Conservation (phyloP, 768 basidiomycete species). For the Tremella mesenterica region DNA sequence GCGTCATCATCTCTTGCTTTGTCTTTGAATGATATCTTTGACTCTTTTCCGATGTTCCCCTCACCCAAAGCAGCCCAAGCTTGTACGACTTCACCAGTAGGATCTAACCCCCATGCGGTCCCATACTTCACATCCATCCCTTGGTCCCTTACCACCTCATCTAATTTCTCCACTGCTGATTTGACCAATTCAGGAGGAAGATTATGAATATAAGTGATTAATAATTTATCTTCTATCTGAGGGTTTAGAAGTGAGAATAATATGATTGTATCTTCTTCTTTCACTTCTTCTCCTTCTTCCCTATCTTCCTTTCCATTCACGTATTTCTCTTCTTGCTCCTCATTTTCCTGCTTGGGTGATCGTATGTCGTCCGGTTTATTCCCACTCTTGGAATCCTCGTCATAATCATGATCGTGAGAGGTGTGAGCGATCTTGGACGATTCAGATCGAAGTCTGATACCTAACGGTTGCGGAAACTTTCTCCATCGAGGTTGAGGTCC, state of each 20-base stretch:
- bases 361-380: too few relatives aligned
- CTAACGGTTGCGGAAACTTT: not conserved
- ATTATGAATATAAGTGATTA: conserved; percentile 16
- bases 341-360: too few relatives aligned
- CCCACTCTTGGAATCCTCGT: too few relatives aligned
- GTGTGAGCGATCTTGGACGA: too few relatives aligned
- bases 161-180: conserved; percentile 14
- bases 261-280: conserved; percentile 14
- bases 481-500: not conserved
- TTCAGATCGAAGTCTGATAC: not conserved
- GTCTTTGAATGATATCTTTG: too few relatives aligned
- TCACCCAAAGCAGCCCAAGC: conserved; percentile 13
- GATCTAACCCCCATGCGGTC: conserved; percentile 21
- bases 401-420: too few relatives aligned
- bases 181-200: conserved; percentile 12
- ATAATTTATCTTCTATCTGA: conserved; percentile 7
- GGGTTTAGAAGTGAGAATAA: conserved; percentile 14
- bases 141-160: conserved; percentile 7
- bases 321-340: too few relatives aligned
- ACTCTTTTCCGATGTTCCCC: too few relatives aligned
- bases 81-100: not conserved
- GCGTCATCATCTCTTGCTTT: too few relatives aligned
- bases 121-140: conserved; percentile 11
- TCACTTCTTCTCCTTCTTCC: not conserved
- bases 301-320: too few relatives aligned